A percentile compares a stretch with the other conserved stretches of the same genome.
Conservation (phyloP, 1,284 basidiomycete species). For the Sanguinoderma infundibulare region DNA sequence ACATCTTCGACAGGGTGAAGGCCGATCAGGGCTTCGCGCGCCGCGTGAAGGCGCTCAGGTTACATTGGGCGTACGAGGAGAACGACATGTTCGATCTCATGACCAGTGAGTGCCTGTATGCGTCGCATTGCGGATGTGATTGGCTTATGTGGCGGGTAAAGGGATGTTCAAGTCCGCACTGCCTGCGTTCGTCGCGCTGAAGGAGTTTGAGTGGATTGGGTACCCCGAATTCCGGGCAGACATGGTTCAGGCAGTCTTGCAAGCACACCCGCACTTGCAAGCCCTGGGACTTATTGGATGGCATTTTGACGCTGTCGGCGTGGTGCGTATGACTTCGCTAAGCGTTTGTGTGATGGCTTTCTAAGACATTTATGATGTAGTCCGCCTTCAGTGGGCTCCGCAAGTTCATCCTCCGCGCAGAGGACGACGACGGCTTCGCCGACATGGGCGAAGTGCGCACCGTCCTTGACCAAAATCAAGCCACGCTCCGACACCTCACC, state of each 20-base stretch:
- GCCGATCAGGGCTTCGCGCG: constrained; percentile 61
- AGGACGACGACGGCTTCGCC: constrained; percentile 70
- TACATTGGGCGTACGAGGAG: constrained; percentile 71
- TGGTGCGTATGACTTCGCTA: constrained; percentile 29
- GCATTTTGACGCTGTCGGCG: constrained; percentile 72
- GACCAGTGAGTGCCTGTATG: constrained; percentile 46
- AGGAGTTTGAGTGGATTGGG: constrained; percentile 74
- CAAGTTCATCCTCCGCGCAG: constrained; percentile 67
- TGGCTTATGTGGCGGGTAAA: constrained; percentile 23
- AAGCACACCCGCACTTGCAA: constrained; percentile 54
- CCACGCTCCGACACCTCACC: constrained; percentile 62
- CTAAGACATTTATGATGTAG: constrained; percentile 3
- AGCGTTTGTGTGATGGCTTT: no score
- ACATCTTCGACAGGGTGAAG: constrained; percentile 68
- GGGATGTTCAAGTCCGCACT: constrained; percentile 63
- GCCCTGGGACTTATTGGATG: constrained; percentile 67
- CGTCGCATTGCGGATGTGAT: neutral
- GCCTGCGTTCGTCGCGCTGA: constrained; percentile 59
- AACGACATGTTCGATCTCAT: constrained; percentile 69
- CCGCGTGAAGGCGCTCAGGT: constrained; percentile 55
- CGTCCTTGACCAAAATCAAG: constrained; percentile 61
- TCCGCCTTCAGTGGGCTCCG: constrained; percentile 60
- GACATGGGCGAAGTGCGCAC: constrained; percentile 70
- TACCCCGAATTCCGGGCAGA: constrained; percentile 68
- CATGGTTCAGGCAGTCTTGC: constrained; percentile 59